Percentiles rank a stretch among this genome's conserved stretches.
These are phyloP conservation scores for Triticum monococcum DNA, from an alignment of 176 grass and related monocot genomes.

Conservation along the genomic window DNA sequence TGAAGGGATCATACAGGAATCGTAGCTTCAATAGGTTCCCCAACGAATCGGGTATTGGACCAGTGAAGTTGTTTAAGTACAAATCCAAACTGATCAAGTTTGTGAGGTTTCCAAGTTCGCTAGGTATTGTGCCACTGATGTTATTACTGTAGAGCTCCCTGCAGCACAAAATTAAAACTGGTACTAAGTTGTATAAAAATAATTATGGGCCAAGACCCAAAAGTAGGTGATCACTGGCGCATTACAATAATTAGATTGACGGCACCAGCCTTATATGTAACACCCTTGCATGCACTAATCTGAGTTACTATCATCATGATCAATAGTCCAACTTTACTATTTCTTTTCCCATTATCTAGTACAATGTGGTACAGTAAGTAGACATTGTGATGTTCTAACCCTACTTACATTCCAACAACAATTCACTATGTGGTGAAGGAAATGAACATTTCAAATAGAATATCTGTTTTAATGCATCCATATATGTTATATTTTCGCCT, in stretches of 20 bases:
- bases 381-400: background rate
- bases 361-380: background rate
- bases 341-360: background rate
- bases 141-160: conserved; percentile 97
- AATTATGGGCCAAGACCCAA: background rate
- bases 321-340: background rate
- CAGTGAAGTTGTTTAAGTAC: conserved; percentile 87
- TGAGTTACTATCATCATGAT: conserved; percentile 3
- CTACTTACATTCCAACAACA: background rate
- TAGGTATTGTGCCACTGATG: conserved; percentile 78
- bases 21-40: conserved; percentile 81
- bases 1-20: conserved; percentile 67
- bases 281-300: background rate
- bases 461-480: background rate
- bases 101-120: conserved; percentile 79
- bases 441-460: background rate
- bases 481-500: background rate
- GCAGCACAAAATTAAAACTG: conserved; percentile 33
- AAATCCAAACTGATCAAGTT: conserved; percentile 93
- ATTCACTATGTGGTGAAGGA: conserved; percentile 4
- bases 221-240: background rate
- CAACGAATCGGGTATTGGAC: conserved; percentile 69
- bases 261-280: background rate
- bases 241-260: background rate
- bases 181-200: background rate